Percentiles rank a stretch among this genome's conserved stretches.
These are phyloP conservation scores for Grifola frondosa DNA, from an alignment of 1,284 basidiomycete species.

Conservation along the genomic window DNA sequence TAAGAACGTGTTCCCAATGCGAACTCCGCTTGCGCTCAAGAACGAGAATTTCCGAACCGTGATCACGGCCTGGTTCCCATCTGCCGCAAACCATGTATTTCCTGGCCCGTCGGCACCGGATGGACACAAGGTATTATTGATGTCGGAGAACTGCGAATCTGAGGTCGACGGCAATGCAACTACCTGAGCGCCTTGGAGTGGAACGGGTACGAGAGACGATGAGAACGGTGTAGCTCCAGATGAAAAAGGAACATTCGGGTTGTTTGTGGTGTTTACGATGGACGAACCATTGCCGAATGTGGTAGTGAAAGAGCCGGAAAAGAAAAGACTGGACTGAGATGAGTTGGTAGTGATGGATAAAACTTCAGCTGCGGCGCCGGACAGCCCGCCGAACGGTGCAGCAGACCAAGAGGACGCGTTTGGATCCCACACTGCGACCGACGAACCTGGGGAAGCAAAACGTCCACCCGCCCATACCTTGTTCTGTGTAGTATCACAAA, in stretches of 20 bases:
- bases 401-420: constrained; percentile 68
- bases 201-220: constrained; percentile 87
- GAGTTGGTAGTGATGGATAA: constrained; percentile 75
- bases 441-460: constrained; percentile 70
- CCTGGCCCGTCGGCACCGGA: constrained; percentile 74
- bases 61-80: constrained; percentile 69
- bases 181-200: constrained; percentile 67
- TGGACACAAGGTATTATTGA: constrained; percentile 84
- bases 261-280: constrained; percentile 60
- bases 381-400: constrained; percentile 81
- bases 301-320: constrained; percentile 85
- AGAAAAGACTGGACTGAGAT: constrained; percentile 76
- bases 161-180: constrained; percentile 71
- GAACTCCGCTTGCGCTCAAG: constrained; percentile 75
- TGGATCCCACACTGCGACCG: constrained; percentile 80
- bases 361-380: constrained; percentile 70
- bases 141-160: constrained; percentile 64
- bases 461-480: constrained; percentile 86
- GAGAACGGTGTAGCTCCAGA: constrained; percentile 83
- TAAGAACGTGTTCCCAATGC: constrained; percentile 89
- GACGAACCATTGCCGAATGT: constrained; percentile 63
- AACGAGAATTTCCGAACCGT: constrained; percentile 75
- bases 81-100: constrained; percentile 82
- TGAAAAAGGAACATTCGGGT: constrained; percentile 76
- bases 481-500: constrained; percentile 72